Base-by-base conservation (phyloP, 2,329 filamentous ascomycete species). In the Xylariaceae sp. region DNA sequence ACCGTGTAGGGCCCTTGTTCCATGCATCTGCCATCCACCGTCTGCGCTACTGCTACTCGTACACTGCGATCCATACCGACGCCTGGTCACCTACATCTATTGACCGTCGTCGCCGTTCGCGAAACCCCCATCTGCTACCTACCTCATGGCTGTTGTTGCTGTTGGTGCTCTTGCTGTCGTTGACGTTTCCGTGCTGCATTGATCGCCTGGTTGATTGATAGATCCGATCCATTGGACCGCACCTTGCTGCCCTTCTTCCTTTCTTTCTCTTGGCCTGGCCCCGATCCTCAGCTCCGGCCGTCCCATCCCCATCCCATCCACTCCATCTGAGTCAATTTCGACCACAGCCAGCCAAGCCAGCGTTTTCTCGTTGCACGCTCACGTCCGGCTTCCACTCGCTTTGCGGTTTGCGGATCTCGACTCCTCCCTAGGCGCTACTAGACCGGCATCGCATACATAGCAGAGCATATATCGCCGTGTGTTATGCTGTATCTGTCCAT, bases 161-260 rank as follows among this genome's bases (percentile, higher is more conserved):
- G n/a, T 44, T 49, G 34, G 34, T 56, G 53, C 44, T 53, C 39
- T 44, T 48, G 11, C 17, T 57, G 17, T 51, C 51, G 13, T 30
- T 53, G 17, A 44, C 17, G 7, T 49, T 54, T 18, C 52, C 57
- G 50, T 30, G 52, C 58, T 60, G 55, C 55, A 62, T 64, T 58
- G 49, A 59, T 58, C 45, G 57, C 53, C 23, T 30, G 23, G 23
- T 58, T 60, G 62, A 55, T 49, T 59, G 57, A 56, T 52, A 58
- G 30, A 34, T 35, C 18, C 23, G 23, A 30, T 30, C 23, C 23
- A 30, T 30, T 30, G 23, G 23, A 51, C 49, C 15, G n/a, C 60
- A 58, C 51, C 13, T 50, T 55, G 55, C 51, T 50, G 57, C 56
- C 30, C 35, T 57, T 57, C 53, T 51, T 50, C 48, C 51, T 58